A percentile compares a stretch with the other conserved stretches of the same genome.
phyloP scores from a whole-genome alignment of 257 asterid genomes.

The Solanum commersonii region DNA sequence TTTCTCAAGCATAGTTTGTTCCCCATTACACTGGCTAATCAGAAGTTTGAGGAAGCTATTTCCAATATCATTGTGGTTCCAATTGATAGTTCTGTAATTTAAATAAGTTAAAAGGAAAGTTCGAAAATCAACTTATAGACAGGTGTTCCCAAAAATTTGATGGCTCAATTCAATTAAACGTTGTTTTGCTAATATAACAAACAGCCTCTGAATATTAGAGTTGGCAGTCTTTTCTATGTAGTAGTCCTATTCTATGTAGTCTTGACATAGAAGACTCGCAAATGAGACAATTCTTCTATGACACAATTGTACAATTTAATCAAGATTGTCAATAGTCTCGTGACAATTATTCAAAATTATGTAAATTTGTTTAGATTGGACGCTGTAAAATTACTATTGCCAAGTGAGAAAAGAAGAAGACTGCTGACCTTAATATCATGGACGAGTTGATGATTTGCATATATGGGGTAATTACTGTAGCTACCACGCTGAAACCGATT shows the following conservation, averaged over 20 bases:
- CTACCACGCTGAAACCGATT: conserved; percentile 89
- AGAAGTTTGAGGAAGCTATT: not conserved
- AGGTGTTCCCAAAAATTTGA: not conserved
- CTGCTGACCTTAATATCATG: conserved; percentile 55
- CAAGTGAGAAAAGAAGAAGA: not conserved
- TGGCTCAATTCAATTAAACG: not conserved
- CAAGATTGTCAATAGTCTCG: not conserved
- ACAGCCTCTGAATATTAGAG: not conserved
- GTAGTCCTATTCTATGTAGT: not conserved
- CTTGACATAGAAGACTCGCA: not conserved
- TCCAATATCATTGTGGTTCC: not conserved
- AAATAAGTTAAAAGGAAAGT: not conserved
- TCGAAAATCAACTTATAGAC: not conserved
- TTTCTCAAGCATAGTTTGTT: not conserved
- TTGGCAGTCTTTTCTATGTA: not conserved
- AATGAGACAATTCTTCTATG: not conserved
- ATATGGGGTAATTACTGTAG: conserved; percentile 78
- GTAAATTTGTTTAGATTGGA: not conserved
- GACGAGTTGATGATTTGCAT: conserved; percentile 44
- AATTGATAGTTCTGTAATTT: not conserved
- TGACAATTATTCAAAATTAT: not conserved
- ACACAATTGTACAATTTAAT: not conserved
- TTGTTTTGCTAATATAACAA: not conserved
- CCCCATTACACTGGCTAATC: not conserved
- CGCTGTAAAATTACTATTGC: not conserved